Base-by-base conservation (phyloP, 1,284 basidiomycete species). In the Cryptococcus deneoformans region DNA sequence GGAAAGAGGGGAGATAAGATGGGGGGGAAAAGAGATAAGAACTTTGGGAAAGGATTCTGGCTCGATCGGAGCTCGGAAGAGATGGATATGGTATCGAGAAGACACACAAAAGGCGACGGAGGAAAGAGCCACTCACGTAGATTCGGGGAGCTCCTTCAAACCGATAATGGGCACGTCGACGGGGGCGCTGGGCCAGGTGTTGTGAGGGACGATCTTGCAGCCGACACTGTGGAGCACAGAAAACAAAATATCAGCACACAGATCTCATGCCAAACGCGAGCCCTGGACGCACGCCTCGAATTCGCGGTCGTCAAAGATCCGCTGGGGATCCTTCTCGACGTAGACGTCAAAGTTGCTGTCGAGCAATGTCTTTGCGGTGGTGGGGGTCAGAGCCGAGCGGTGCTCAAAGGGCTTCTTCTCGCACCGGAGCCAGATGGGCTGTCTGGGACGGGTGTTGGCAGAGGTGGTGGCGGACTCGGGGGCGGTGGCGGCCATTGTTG, bases 321-420 rank as follows among this genome's bases (percentile, higher is more conserved):
- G 83, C 80, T 98, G 92, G 56, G 89, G 84, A 78, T 99, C 95
- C 64, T 90, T 84, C 79, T 99, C 95, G 59, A 99, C 94, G 60
- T 82, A 86, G 74, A 99, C 88, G 54, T 90, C 84, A 79, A 98
- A 98, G 52, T 93, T 93, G 48, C 87, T 86, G 70, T 92, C 88
- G 77, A 99, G 87, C 62, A 99, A 85, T 65, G 83, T 84, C 80
- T 90, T 93, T 66, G 93, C 87, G 1, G 92, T 96, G 24, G 90
- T 88, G 2, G 95, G 95, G 12, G 94, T 96, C 66, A 99, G 82
- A 12, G 95, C 95, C 43, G 93, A 87, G 58, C 95, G 89, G 63
- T 88, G 87, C 79, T 99, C 96, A 67, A 93, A 92, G 64, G 86
- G 85, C 79, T 96, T 97, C 77, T 87, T 95, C 82, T 97, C 93